Evolutionary conservation across 2,329 filamentous ascomycete species (phyloP).

Genomic region (Alternaria panax): DNA sequence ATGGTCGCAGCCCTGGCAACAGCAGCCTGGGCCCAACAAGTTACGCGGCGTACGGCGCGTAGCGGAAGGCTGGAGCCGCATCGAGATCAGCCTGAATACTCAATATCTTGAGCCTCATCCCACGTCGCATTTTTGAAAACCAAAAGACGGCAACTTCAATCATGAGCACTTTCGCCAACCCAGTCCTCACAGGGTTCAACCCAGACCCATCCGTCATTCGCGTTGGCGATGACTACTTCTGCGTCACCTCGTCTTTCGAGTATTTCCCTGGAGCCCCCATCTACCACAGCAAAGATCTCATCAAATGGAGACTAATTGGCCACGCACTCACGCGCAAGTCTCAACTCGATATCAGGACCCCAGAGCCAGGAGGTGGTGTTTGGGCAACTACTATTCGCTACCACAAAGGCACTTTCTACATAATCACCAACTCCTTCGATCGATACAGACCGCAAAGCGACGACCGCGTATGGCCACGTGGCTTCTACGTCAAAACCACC

Average conservation of each 20-base stretch:
- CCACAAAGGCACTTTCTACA: constrained; percentile 24
- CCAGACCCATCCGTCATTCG: constrained; percentile 59
- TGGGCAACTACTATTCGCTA: constrained; percentile 36
- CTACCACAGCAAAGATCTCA: constrained; percentile 59
- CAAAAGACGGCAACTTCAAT: neutral
- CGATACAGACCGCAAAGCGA: constrained; percentile 37
- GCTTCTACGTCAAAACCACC: constrained; percentile 55
- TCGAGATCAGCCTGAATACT: neutral
- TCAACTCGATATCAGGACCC: constrained; percentile 47
- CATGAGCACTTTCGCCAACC: constrained; percentile 11
- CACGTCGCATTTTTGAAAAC: neutral
- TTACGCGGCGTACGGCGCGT: neutral
- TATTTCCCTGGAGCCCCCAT: constrained; percentile 61
- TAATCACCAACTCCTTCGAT: constrained; percentile 36
- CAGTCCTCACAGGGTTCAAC: constrained; percentile 52
- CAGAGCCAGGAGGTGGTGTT: constrained; percentile 31
- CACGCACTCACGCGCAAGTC: constrained; percentile 46
- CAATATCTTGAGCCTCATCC: neutral
- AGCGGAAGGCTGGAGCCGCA: neutral
- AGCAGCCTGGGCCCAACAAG: neutral
- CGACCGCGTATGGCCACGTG: constrained; percentile 52
- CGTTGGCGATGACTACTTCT: constrained; percentile 54
- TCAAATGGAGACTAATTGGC: constrained; percentile 58
- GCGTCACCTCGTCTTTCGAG: constrained; percentile 61
- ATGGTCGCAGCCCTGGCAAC: neutral